Percentiles rank a stretch among this genome's conserved stretches.
phyloP scores from a whole-genome alignment of 768 basidiomycete species.

The Mycena polygramma region DNA sequence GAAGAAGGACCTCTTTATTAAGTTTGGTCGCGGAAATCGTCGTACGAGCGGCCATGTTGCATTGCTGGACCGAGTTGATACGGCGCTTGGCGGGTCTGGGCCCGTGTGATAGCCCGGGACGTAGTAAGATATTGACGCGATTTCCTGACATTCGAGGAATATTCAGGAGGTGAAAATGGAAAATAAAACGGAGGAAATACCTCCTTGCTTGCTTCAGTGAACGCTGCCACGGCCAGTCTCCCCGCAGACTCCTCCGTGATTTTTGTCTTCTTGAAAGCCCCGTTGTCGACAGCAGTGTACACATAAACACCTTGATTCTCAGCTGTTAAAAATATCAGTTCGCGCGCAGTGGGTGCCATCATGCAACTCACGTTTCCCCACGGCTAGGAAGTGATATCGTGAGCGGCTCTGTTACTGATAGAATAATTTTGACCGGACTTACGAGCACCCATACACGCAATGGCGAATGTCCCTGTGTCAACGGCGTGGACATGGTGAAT shows the following conservation, averaged over 20 bases:
- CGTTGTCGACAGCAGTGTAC: background rate
- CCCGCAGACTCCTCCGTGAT: conserved; percentile 34
- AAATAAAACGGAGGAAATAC: conserved; percentile 19
- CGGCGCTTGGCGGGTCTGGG: conserved; percentile 39
- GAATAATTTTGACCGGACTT: background rate
- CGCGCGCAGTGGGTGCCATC: background rate
- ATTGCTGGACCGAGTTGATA: conserved; percentile 17
- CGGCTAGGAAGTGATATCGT: background rate
- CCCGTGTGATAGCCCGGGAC: conserved; percentile 45
- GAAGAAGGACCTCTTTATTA: conserved; percentile 41
- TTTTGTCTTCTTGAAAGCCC: conserved; percentile 15
- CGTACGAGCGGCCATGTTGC: conserved; percentile 2
- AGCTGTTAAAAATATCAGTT: conserved; percentile 1
- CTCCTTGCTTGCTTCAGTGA: conserved; percentile 4
- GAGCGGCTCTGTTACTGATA: background rate
- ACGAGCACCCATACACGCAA: conserved; percentile 42
- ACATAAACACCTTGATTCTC: conserved; percentile 22
- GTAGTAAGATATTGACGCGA: conserved; percentile 45
- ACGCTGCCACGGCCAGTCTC: conserved; percentile 35
- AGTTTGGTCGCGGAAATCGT: conserved; percentile 21
- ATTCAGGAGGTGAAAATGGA: background rate
- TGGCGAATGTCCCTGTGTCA: conserved; percentile 36
- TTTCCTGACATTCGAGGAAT: conserved; percentile 35
- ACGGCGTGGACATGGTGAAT: conserved; percentile 41
- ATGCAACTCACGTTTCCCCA: conserved; percentile 10